Evolutionary conservation across 2,329 filamentous ascomycete genomes (phyloP).

Genomic region (Emergomyces africanus): DNA sequence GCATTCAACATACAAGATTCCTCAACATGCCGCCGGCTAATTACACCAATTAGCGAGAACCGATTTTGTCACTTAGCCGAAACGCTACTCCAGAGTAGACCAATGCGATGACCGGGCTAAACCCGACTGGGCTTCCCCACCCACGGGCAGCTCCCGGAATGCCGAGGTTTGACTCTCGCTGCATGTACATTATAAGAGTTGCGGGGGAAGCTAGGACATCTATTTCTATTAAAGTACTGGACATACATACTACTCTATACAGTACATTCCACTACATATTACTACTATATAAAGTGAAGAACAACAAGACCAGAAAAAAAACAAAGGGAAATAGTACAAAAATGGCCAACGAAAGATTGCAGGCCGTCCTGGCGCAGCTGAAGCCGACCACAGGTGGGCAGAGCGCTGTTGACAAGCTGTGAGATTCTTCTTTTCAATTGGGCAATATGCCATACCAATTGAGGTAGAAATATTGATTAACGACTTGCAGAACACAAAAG

Average conservation of each 20-base stretch:
- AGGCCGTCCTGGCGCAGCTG: slow-evolving; percentile 11
- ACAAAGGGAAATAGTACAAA: background rate
- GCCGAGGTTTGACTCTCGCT: background rate
- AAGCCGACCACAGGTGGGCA: slow-evolving; percentile 11
- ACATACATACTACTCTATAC: background rate
- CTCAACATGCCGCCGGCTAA: background rate
- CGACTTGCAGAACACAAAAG: slow-evolving; percentile 59
- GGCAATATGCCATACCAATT: background rate
- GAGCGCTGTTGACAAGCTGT: slow-evolving; percentile 11
- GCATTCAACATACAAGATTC: too few species aligned
- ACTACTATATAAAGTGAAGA: background rate
- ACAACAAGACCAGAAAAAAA: background rate
- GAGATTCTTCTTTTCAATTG: background rate
- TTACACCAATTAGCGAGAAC: background rate
- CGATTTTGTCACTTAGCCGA: background rate
- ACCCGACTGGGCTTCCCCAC: background rate
- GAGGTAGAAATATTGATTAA: background rate
- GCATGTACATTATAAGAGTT: background rate
- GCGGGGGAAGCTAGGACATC: background rate
- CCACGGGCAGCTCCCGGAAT: background rate
- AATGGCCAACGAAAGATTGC: slow-evolving; percentile 13
- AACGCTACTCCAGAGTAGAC: background rate
- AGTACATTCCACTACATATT: background rate
- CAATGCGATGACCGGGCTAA: background rate
- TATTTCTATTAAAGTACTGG: background rate